Evolutionary conservation across 306 rosid species (phyloP).

Genomic region (Dalbergia cochinchinensis): DNA sequence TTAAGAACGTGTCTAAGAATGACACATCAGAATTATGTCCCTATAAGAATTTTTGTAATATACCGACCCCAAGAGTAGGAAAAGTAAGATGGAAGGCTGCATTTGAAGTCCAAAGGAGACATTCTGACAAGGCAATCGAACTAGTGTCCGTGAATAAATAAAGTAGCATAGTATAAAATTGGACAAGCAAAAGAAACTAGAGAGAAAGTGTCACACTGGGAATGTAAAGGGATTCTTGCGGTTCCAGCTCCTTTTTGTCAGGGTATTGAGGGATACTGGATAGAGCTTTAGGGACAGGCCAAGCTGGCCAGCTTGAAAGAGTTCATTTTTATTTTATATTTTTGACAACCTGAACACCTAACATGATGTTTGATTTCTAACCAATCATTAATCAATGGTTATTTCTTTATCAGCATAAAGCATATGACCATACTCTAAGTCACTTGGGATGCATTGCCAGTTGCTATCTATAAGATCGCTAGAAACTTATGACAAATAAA

Average conservation of each 20-base stretch:
- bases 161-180: background rate
- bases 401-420: constrained; percentile 13
- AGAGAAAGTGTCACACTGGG: background rate
- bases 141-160: constrained; percentile 10
- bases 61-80: background rate
- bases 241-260: constrained; percentile 38
- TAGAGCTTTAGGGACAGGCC: constrained; percentile 46
- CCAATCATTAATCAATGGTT: constrained; percentile 29
- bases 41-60: background rate
- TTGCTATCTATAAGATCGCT: constrained; percentile 14
- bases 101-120: constrained; percentile 38
- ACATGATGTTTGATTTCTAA: constrained; percentile 39
- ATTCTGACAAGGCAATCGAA: constrained; percentile 39
- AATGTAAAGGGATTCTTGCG: constrained; percentile 43
- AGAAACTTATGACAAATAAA: constrained; percentile 40
- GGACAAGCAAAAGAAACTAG: constrained; percentile 10
- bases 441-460: constrained; percentile 43
- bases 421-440: constrained; percentile 27
- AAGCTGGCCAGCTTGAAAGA: constrained; percentile 45
- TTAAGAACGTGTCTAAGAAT: no score
- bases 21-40: no score
- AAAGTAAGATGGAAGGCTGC: background rate
- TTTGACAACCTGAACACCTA: constrained; percentile 31
- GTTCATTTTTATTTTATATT: background rate
- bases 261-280: constrained; percentile 29